Percentiles rank a stretch among this genome's conserved stretches.
phyloP scores from a whole-genome alignment of 768 basidiomycete species.

The Grammothele lineata region DNA sequence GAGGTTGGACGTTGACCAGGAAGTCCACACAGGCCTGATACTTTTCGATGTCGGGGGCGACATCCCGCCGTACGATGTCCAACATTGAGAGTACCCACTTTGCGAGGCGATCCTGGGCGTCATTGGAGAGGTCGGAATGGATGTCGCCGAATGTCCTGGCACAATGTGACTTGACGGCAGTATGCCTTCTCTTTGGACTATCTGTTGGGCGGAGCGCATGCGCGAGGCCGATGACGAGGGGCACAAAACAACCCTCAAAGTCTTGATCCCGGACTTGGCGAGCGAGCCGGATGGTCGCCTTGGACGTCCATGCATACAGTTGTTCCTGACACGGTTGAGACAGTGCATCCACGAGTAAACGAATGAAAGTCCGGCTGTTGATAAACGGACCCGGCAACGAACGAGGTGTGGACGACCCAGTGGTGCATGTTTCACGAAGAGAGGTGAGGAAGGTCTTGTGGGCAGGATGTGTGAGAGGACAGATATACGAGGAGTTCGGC shows the following conservation, averaged over 20 bases:
- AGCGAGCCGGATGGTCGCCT: conserved; percentile 35
- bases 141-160: not conserved
- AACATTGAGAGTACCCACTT: conserved; percentile 25
- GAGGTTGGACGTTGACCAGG: conserved; percentile 16
- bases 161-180: not conserved
- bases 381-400: conserved; percentile 15
- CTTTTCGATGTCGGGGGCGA: conserved; percentile 1
- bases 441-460: conserved; percentile 45
- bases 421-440: conserved; percentile 38
- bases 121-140: not conserved
- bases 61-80: conserved; percentile 5
- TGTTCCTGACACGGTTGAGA: conserved; percentile 6
- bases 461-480: conserved; percentile 36
- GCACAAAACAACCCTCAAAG: conserved; percentile 28
- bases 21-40: conserved; percentile 20
- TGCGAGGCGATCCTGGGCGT: conserved; percentile 13
- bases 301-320: conserved; percentile 38
- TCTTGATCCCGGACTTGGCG: conserved; percentile 29
- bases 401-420: conserved; percentile 6
- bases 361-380: conserved; percentile 29
- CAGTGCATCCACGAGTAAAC: conserved; percentile 30
- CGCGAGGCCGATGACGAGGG: conserved; percentile 28
- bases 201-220: not conserved
- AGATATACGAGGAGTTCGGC: conserved; percentile 12
- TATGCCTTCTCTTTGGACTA: conserved; percentile 2